These are phyloP conservation scores for Cladosporium sp. DNA, from an alignment of 2,329 filamentous ascomycete genomes.

Conservation along the genomic window DNA sequence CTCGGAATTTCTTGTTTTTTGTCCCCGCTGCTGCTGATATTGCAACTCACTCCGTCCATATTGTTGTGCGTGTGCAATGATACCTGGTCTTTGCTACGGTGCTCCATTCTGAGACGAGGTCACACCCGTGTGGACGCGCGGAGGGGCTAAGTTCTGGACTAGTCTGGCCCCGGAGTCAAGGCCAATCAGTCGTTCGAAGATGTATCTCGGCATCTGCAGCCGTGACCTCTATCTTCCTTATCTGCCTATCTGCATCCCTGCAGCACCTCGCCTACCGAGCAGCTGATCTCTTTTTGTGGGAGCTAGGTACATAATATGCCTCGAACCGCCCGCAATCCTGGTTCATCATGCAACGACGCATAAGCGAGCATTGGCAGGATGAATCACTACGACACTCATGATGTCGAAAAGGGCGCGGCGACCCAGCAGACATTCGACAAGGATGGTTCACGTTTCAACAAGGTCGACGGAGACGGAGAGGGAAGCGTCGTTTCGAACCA, in stretches of 20 bases:
- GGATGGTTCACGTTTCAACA: neutral
- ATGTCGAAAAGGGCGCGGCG: constrained; percentile 11
- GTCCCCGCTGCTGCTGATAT: neutral
- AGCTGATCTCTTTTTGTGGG: neutral
- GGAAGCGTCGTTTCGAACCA: constrained; percentile 3
- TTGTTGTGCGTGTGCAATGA: neutral
- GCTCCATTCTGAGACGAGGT: neutral
- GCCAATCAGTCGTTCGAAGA: neutral
- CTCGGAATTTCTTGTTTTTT: neutral
- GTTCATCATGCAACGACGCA: neutral
- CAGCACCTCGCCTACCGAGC: neutral
- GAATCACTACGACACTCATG: constrained; percentile 6
- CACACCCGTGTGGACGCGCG: neutral
- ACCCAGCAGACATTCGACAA: neutral
- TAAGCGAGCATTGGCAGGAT: constrained; percentile 5
- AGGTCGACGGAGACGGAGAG: neutral
- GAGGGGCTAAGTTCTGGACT: neutral
- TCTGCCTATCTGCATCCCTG: neutral
- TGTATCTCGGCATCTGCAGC: constrained; percentile 3
- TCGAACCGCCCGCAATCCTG: neutral
- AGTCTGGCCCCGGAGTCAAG: neutral
- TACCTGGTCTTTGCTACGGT: neutral
- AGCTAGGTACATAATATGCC: neutral
- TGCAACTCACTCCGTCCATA: neutral
- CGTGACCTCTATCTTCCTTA: neutral